A percentile compares a stretch with the other conserved stretches of the same genome.
Evolutionary conservation across 2,329 filamentous ascomycete species (phyloP).

Genomic region (Penicillium frequentans): DNA sequence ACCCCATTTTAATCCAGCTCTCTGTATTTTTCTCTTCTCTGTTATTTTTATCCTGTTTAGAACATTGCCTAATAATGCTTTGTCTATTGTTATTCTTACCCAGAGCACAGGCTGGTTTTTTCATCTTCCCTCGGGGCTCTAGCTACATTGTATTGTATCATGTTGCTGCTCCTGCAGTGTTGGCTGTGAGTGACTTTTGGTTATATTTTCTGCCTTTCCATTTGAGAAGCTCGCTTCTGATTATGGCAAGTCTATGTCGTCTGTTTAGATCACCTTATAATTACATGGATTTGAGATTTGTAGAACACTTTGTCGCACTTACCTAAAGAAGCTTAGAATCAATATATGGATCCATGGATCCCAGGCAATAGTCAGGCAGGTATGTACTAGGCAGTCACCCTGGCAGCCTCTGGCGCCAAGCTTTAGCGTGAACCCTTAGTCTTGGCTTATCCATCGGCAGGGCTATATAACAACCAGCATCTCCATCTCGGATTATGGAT

Average conservation of each 20-base stretch:
- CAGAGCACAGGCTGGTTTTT: conserved; percentile 10
- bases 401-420: background rate
- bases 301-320: background rate
- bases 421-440: background rate
- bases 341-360: conserved; percentile 1
- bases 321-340: conserved; percentile 1
- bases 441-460: background rate
- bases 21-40: conserved; percentile 15
- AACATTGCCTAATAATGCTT: conserved; percentile 21
- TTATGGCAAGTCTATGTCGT: conserved; percentile 3
- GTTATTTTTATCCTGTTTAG: conserved; percentile 17
- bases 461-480: background rate
- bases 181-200: background rate
- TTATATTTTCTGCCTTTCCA: background rate
- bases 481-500: background rate
- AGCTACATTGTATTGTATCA: background rate
- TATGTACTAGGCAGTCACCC: background rate
- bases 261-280: conserved; percentile 17
- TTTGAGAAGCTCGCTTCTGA: background rate
- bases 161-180: background rate
- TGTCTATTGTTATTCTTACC: conserved; percentile 2
- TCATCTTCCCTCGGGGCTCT: background rate
- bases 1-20: conserved; percentile 3
- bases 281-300: conserved; percentile 13
- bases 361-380: background rate